Conservation (phyloP, 352 stramenopile species). For the Phytophthora fragariaefolia region DNA sequence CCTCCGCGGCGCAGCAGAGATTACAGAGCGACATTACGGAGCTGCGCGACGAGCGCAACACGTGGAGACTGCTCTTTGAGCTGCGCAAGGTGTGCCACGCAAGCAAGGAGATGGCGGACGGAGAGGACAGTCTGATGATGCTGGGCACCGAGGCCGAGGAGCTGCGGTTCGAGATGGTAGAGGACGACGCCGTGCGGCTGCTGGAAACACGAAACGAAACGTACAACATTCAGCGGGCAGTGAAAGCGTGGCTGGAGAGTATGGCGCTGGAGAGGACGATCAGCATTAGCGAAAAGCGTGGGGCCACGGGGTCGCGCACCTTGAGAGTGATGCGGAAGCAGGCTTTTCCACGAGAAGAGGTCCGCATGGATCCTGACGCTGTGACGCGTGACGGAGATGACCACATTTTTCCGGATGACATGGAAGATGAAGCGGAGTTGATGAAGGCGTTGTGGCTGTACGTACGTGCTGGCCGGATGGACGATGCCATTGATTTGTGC, state of each 20-base stretch:
- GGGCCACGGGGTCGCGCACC: conserved; percentile 59
- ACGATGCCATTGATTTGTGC: conserved; percentile 77
- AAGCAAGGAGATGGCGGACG: conserved; percentile 31
- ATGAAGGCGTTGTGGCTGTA: conserved; percentile 81
- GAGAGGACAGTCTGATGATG: conserved; percentile 53
- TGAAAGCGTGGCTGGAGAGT: conserved; percentile 84
- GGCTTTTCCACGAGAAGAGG: conserved; percentile 32
- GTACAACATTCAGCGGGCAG: conserved; percentile 73
- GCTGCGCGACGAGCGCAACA: conserved; percentile 81
- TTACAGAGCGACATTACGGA: conserved; percentile 65
- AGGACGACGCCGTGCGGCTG: conserved; percentile 72
- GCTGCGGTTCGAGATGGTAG: conserved; percentile 78
- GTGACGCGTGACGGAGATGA: conserved; percentile 70
- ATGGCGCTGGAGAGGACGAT: conserved; percentile 77
- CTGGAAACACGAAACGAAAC: conserved; percentile 68
- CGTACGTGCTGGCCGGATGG: conserved; percentile 66
- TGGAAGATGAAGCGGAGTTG: conserved; percentile 81
- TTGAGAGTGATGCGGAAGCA: conserved; percentile 69
- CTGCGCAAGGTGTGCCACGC: conserved; percentile 68
- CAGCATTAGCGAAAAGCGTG: conserved; percentile 62
- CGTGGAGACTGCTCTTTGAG: conserved; percentile 82
- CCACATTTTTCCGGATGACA: conserved; percentile 73
- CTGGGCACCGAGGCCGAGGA: conserved; percentile 41
- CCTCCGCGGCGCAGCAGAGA: conserved; percentile 37
- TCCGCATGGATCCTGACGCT: conserved; percentile 78